A percentile compares a stretch with the other conserved stretches of the same genome.
phyloP scores from a whole-genome alignment of 331 rosid species.

The Spiraea crenata region DNA sequence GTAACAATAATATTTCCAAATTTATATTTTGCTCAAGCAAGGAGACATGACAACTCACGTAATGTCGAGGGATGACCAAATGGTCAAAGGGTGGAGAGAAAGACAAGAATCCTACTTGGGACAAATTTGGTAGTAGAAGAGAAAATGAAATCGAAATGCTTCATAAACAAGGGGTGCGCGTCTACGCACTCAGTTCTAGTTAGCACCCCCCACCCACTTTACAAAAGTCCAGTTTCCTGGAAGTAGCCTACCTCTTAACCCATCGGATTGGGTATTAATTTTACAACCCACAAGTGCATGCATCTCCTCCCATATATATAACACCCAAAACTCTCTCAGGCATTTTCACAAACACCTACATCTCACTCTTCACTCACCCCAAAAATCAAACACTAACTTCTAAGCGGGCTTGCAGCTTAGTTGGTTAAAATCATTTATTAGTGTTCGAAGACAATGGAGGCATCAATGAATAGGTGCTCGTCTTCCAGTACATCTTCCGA shows the following conservation, averaged over 20 bases:
- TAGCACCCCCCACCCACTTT: constrained; percentile 55
- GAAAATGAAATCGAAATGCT: neutral
- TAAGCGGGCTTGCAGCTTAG: no score
- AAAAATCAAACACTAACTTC: neutral
- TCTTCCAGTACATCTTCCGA: constrained; percentile 57
- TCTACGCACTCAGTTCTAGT: constrained; percentile 21
- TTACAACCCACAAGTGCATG: constrained; percentile 20
- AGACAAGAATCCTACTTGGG: constrained; percentile 20
- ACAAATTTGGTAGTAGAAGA: constrained; percentile 19
- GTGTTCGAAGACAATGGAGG: constrained; percentile 31
- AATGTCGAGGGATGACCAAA: constrained; percentile 25
- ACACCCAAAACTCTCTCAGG: neutral
- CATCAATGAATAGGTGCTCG: constrained; percentile 33
- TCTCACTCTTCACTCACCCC: neutral
- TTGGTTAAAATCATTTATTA: no score
- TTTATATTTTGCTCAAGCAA: neutral
- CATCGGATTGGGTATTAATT: neutral
- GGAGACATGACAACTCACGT: neutral
- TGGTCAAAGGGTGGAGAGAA: constrained; percentile 33
- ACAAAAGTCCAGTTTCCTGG: constrained; percentile 66
- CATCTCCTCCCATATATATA: constrained; percentile 22
- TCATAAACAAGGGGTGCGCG: constrained; percentile 12
- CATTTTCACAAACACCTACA: neutral
- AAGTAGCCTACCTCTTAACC: constrained; percentile 34
- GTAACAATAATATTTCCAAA: no score